Percentiles rank a stretch among this genome's conserved stretches.
Conservation (phyloP, 1,284 basidiomycete species). For the Irpex lacteus region DNA sequence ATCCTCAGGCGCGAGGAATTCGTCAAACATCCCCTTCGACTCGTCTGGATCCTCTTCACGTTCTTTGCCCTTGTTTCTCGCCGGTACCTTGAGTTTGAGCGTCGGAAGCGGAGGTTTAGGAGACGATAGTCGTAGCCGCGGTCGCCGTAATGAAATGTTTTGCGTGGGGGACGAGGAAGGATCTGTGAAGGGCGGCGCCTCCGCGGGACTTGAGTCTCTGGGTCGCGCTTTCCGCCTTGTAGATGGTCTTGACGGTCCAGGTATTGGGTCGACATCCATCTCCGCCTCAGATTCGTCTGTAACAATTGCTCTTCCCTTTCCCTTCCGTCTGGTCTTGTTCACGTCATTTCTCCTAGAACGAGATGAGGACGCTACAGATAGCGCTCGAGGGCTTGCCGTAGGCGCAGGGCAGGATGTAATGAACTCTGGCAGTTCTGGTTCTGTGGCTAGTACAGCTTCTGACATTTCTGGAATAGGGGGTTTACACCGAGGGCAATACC, state of each 20-base stretch:
- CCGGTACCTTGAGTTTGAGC: conserved; percentile 54
- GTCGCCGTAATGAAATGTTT: conserved; percentile 22
- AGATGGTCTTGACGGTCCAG: not conserved
- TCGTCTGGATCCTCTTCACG: conserved; percentile 52
- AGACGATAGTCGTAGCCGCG: conserved; percentile 36
- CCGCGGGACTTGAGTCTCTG: conserved; percentile 13
- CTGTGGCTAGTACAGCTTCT: conserved; percentile 4
- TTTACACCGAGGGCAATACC: conserved; percentile 70
- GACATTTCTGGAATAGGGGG: conserved; percentile 17
- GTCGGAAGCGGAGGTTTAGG: conserved; percentile 31
- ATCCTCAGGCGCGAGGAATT: conserved; percentile 69
- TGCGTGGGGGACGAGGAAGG: not conserved
- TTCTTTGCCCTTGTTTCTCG: conserved; percentile 56
- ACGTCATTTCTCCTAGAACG: conserved; percentile 21
- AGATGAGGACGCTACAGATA: conserved; percentile 54
- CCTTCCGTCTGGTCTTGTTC: conserved; percentile 24
- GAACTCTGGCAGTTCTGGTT: conserved; percentile 4
- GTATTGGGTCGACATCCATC: not conserved
- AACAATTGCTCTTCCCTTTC: conserved; percentile 27
- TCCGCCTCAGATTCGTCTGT: conserved; percentile 25
- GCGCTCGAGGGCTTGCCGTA: conserved; percentile 24
- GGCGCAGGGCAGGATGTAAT: conserved; percentile 9
- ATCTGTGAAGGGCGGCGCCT: conserved; percentile 4
- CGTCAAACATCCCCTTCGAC: conserved; percentile 70
- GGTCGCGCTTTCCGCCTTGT: conserved; percentile 4